A percentile compares a stretch with the other conserved stretches of the same genome.
Evolutionary conservation across 2,329 filamentous ascomycete species (phyloP).

Genomic region (Diaporthe eres): DNA sequence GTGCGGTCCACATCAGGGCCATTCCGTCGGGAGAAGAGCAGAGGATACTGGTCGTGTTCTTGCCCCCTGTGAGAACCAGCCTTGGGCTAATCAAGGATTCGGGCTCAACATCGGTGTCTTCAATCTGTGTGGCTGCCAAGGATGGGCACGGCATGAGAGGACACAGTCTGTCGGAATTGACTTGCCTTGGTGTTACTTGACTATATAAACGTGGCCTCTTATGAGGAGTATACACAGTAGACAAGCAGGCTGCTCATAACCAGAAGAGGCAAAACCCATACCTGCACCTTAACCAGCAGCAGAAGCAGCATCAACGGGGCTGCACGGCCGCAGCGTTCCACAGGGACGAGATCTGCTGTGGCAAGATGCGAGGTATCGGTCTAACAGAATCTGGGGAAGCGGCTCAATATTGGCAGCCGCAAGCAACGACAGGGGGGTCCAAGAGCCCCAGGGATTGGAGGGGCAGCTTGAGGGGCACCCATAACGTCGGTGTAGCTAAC

Average conservation of each 20-base stretch:
- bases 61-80: no score
- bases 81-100: not conserved
- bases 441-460: conserved; percentile 38
- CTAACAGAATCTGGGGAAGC: conserved; percentile 37
- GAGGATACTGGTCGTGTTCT: not conserved
- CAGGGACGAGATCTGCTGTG: conserved; percentile 14
- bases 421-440: conserved; percentile 34
- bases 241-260: not conserved
- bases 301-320: not conserved
- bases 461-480: conserved; percentile 39
- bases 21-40: not conserved
- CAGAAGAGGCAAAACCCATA: not conserved
- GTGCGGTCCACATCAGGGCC: not conserved
- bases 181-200: not conserved
- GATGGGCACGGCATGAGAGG: conserved; percentile 7
- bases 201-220: not conserved
- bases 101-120: not conserved
- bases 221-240: not conserved
- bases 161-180: not conserved
- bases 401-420: conserved; percentile 34
- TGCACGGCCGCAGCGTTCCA: conserved; percentile 22
- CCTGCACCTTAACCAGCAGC: not conserved
- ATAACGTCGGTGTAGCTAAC: conserved; percentile 41
- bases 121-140: not conserved
- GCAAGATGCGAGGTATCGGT: conserved; percentile 15